Evolutionary conservation across 768 basidiomycete genomes (phyloP).

Genomic region (Mycena olivaceomarginata): DNA sequence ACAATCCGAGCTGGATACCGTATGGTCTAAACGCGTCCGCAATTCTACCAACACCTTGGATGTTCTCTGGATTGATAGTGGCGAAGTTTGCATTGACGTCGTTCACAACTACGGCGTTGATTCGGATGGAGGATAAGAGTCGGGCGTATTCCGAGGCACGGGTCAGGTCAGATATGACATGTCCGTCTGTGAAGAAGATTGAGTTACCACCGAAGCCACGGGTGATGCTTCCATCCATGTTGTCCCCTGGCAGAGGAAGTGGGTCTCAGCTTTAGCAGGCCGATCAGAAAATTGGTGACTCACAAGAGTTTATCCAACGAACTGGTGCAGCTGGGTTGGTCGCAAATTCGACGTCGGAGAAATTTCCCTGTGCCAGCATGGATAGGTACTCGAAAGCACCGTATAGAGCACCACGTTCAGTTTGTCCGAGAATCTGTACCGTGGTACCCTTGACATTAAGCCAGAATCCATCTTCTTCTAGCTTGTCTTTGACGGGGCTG

Average conservation of each 20-base stretch:
- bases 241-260: slow-evolving; percentile 40
- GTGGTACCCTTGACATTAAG: slow-evolving; percentile 42
- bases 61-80: slow-evolving; percentile 41
- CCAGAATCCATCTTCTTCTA: slow-evolving; percentile 44
- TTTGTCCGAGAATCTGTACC: slow-evolving; percentile 42
- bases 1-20: slow-evolving; percentile 41
- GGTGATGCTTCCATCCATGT: slow-evolving; percentile 44
- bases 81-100: slow-evolving; percentile 42
- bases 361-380: slow-evolving; percentile 45
- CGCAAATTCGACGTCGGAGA: slow-evolving; percentile 41
- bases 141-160: slow-evolving; percentile 43
- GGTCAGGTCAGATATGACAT: slow-evolving; percentile 39
- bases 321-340: slow-evolving; percentile 43
- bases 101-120: slow-evolving; percentile 42
- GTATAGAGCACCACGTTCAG: slow-evolving; percentile 42
- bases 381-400: slow-evolving; percentile 44
- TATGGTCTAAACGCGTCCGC: slow-evolving; percentile 42
- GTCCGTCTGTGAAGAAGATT: slow-evolving; percentile 40
- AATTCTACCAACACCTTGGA: slow-evolving; percentile 42
- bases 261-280: slow-evolving; percentile 26
- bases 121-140: slow-evolving; percentile 41
- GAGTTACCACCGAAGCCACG: slow-evolving; percentile 41
- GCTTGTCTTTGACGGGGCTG: slow-evolving; percentile 30
- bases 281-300: slow-evolving; percentile 32
- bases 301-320: slow-evolving; percentile 44